phyloP scores from a whole-genome alignment of 2,329 filamentous ascomycete species.

The Microsporum ferrugineum region DNA sequence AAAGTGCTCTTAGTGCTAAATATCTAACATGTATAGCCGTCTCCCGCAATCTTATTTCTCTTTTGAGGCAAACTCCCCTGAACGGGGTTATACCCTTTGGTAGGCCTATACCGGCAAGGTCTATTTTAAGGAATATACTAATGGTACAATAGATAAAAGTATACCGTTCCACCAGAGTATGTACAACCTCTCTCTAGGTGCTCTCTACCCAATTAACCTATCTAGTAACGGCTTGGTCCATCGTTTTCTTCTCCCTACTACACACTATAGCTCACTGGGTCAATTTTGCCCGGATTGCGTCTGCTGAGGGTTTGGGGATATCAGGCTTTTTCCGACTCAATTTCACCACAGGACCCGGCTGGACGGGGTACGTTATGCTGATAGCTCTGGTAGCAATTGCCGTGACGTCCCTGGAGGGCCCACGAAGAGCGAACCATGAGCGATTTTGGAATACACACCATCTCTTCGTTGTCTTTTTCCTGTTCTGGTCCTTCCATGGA shows the following conservation, averaged over 20 bases:
- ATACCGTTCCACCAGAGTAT: slow-evolving; percentile 69
- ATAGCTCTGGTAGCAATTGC: slow-evolving; percentile 68
- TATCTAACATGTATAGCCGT: slow-evolving; percentile 40
- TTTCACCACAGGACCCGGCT: slow-evolving; percentile 67
- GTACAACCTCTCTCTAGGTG: slow-evolving; percentile 1
- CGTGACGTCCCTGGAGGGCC: slow-evolving; percentile 64
- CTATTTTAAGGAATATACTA: neutral
- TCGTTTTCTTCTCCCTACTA: slow-evolving; percentile 78
- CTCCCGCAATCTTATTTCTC: slow-evolving; percentile 72
- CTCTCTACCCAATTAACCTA: slow-evolving; percentile 6
- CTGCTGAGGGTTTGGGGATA: slow-evolving; percentile 64
- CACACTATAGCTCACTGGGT: slow-evolving; percentile 81
- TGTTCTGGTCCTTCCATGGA: slow-evolving; percentile 84
- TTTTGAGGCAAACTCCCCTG: slow-evolving; percentile 66
- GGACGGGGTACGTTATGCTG: slow-evolving; percentile 79
- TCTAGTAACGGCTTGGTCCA: slow-evolving; percentile 64
- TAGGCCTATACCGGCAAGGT: slow-evolving; percentile 6
- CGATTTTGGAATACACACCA: slow-evolving; percentile 88
- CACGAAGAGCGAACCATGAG: slow-evolving; percentile 69
- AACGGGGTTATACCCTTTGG: slow-evolving; percentile 74
- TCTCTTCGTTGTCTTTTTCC: slow-evolving; percentile 76
- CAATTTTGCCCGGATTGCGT: slow-evolving; percentile 67
- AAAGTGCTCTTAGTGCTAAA: neutral
- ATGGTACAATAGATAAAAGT: slow-evolving; percentile 53
- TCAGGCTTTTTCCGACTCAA: slow-evolving; percentile 68